Evolutionary conservation across 139 green algal genomes (phyloP), one percentile per base, ranked within the genome.

Genomic region (Ettlia oleoabundans): DNA sequence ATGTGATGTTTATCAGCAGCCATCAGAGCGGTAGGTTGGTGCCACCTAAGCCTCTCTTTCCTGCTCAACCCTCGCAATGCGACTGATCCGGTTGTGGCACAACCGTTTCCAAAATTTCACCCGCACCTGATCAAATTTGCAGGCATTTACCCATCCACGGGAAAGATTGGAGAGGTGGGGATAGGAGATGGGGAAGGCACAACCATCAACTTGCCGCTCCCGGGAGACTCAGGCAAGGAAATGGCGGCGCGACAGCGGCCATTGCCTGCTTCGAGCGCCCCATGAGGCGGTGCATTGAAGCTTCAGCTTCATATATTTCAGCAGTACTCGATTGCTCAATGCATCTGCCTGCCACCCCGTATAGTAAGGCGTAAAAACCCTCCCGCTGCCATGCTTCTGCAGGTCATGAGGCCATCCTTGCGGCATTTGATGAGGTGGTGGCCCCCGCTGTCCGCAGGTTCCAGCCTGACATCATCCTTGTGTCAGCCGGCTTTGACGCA

Each of bases 121-220:
- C n/a, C n/a, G n/a, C n/a, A n/a, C n/a, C n/a, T n/a, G n/a, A n/a
- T n/a, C n/a, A n/a, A n/a, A 1, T 13, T 33, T 78, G 72, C 52
- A 80, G 73, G 58, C 28, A 26, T 40, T 2, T 80, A 80, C 53
- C 73, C 88, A 1, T 68, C 86, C 22, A 96, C 95, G 28, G 96
- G 96, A 61, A 93, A 91, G 67, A 47, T 92, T 4, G 63, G 67
- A 8, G 91, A 96, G 40, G 75, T 91, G 0, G 96, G 96, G 3
- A 30, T 52, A 0, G 94, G 83, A 18, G 86, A 85, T 2, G 96
- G 93, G 10, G 86, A 90, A 53, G 94, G 95, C 38, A 62, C 83
- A 47, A 96, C 88, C 28, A 93, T 98, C 74, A 98, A 98, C 76
- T 42, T 97, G 0, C 92, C 93, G 0, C 79, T 98, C 26, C 94